Evolutionary conservation across 2,329 filamentous ascomycete genomes (phyloP), one percentile per base, ranked within the genome.

Genomic region (Fusarium gaditjirri): DNA sequence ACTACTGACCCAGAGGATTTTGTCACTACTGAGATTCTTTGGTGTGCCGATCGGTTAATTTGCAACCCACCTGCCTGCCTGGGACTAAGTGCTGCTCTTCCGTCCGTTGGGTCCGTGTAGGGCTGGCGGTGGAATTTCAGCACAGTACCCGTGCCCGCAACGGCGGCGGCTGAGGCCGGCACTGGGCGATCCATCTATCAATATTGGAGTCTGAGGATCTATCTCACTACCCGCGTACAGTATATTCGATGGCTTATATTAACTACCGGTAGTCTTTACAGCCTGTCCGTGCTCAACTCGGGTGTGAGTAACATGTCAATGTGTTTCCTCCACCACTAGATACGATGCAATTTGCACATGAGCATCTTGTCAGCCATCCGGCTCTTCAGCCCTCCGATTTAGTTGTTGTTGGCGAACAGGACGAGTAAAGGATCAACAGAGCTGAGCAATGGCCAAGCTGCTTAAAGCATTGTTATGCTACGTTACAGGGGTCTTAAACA

Each of bases 81-180:
- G 27, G 36, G 52, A 43, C 25, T 43, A 33, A 19, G 54, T 21
- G 35, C 36, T 31, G 29, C 50, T 63, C 44, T 29, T 53, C 59
- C 43, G 47, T 53, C 54, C 29, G 43, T 39, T 46, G 42, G n/a
- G 61, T 33, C 65, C 36, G 53, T 27, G 60, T 72, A 72, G 68
- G 70, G 70, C 70, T 73, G 70, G 61, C 42, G 50, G 65, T 58
- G 46, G 41, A 61, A 14, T 50, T 31, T 35, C 47, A 35, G 47
- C 31, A 50, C 47, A 50, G 29, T 49, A 33, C 46, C 27, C 29
- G 36, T 68, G 54, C 56, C 71, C 71, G 55, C 62, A 71, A 49
- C 67, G 62, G 62, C 55, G 44, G 39, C 71, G 67, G 71, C 63
- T 73, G 58, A 62, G 62, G 62, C 67, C 71, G 54, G 54, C 54